These are phyloP conservation scores for Lactarius hengduanensis DNA, from an alignment of 768 basidiomycete genomes.

Conservation along the genomic window DNA sequence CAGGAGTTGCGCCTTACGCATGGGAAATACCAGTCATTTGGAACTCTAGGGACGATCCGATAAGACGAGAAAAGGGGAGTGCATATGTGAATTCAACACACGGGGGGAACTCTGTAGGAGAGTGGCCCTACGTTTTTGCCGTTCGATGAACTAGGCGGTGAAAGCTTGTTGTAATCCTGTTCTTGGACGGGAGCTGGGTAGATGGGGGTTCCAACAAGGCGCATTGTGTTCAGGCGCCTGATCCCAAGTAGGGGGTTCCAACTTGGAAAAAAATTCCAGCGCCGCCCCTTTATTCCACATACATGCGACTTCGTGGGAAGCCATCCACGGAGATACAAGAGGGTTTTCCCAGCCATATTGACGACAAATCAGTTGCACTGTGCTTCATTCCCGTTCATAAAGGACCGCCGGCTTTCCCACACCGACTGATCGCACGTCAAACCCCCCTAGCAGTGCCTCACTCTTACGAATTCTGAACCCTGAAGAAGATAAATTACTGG, in stretches of 20 bases:
- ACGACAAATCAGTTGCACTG: neutral
- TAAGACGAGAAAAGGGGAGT: too few relatives aligned
- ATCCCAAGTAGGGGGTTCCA: too few relatives aligned
- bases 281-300: neutral
- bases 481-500: neutral
- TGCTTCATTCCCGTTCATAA: neutral
- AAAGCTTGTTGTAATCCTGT: neutral
- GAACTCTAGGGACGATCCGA: neutral
- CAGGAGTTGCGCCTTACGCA: neutral
- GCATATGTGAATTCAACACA: neutral
- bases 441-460: neutral
- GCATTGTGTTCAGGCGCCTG: neutral
- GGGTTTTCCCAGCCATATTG: neutral
- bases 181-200: neutral
- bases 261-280: too few relatives aligned
- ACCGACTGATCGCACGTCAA: neutral
- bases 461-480: neutral
- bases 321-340: neutral
- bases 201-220: neutral
- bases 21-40: neutral
- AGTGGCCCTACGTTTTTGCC: neutral
- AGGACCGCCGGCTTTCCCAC: neutral
- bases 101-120: neutral
- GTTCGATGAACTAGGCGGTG: neutral
- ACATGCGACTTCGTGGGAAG: neutral